Conservation (phyloP, 495 filamentous ascomycete species). For the Lophiostoma macrostomum region DNA sequence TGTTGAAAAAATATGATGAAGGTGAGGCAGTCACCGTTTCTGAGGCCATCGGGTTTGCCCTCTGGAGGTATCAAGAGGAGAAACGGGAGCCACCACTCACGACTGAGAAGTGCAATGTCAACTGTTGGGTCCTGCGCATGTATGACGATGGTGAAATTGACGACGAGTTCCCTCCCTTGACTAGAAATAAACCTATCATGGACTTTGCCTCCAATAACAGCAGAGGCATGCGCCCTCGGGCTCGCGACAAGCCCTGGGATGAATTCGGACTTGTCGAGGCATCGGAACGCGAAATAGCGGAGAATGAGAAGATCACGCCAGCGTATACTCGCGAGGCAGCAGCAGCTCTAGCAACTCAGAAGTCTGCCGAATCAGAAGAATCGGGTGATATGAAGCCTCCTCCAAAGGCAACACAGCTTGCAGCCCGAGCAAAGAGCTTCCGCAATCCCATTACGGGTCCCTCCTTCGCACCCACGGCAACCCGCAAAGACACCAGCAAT, state of each 20-base stretch:
- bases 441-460: slow-evolving; percentile 45
- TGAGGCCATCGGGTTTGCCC: slow-evolving; percentile 83
- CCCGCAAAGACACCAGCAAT: slow-evolving; percentile 44
- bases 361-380: slow-evolving; percentile 33
- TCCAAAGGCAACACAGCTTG: slow-evolving; percentile 30
- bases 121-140: slow-evolving; percentile 90
- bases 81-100: slow-evolving; percentile 68
- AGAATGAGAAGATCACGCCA: slow-evolving; percentile 74
- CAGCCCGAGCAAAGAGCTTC: slow-evolving; percentile 38
- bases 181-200: slow-evolving; percentile 70
- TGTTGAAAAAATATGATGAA: slow-evolving; percentile 70
- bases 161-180: slow-evolving; percentile 87
- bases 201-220: slow-evolving; percentile 94
- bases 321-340: slow-evolving; percentile 59
- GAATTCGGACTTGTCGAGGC: slow-evolving; percentile 91
- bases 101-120: slow-evolving; percentile 72
- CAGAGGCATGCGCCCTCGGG: slow-evolving; percentile 62
- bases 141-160: slow-evolving; percentile 95
- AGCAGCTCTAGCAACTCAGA: slow-evolving; percentile 37
- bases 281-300: slow-evolving; percentile 67
- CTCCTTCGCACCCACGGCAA: slow-evolving; percentile 35
- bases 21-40: slow-evolving; percentile 71
- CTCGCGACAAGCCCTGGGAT: slow-evolving; percentile 81
- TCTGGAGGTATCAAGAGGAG: slow-evolving; percentile 87
- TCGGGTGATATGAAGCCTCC: slow-evolving; percentile 5